A percentile compares a stretch with the other conserved stretches of the same genome.
Evolutionary conservation across 176 grass and related monocot genomes (phyloP).

Genomic region (Juncus inflexus): DNA sequence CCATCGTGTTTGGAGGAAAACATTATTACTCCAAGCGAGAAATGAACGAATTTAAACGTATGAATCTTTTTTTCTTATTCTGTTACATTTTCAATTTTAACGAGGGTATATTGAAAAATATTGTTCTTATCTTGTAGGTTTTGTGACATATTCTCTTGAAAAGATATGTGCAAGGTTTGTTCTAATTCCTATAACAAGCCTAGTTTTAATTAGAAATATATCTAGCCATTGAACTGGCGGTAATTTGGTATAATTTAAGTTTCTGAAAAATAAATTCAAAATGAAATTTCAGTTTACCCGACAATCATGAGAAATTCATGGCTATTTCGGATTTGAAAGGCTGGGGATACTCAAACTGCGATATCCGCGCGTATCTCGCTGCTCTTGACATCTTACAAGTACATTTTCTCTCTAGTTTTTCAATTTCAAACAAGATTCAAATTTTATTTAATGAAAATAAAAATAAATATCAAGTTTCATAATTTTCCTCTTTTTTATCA

Average conservation of each 20-base stretch:
- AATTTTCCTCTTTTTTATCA: too few relatives aligned
- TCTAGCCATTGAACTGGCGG: too few relatives aligned
- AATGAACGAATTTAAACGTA: constrained; percentile 62
- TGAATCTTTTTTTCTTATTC: neutral
- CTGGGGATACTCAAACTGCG: constrained; percentile 67
- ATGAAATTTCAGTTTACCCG: constrained; percentile 30
- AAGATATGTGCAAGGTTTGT: constrained; percentile 31
- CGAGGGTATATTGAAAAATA: constrained; percentile 14
- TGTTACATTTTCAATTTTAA: neutral
- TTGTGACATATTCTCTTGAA: constrained; percentile 39
- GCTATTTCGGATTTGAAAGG: constrained; percentile 53
- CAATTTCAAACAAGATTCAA: neutral
- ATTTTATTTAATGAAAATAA: neutral
- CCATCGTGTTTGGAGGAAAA: constrained; percentile 32
- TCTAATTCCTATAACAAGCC: neutral
- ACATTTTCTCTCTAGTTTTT: neutral
- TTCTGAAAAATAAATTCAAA: constrained; percentile 9
- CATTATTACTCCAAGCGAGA: constrained; percentile 39
- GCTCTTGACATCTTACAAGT: constrained; percentile 70
- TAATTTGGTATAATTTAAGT: too few relatives aligned
- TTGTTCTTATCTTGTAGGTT: constrained; percentile 19
- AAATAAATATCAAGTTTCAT: neutral
- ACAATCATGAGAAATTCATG: constrained; percentile 57
- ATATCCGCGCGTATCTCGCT: constrained; percentile 54
- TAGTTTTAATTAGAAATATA: constrained; percentile 5